Evolutionary conservation across 805 yeast genomes (phyloP).

Genomic region (Ascoidea asiatica): DNA sequence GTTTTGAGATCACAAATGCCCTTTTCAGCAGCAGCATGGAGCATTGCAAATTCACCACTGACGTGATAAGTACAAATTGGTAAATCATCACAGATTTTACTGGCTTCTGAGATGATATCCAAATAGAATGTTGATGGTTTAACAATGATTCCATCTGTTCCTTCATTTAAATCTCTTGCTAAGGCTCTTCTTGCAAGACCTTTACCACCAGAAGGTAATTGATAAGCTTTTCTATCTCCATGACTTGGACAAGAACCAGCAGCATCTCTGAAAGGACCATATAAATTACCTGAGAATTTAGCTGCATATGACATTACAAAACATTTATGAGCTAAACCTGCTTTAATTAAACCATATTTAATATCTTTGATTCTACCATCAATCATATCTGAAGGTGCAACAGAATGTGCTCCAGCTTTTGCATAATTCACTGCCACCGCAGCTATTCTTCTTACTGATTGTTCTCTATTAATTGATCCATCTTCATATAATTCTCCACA

Average conservation of each 20-base stretch:
- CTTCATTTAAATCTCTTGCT: constrained; percentile 75
- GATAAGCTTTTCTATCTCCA: constrained; percentile 90
- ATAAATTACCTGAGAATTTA: constrained; percentile 78
- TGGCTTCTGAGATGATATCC: constrained; percentile 82
- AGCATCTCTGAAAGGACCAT: constrained; percentile 97
- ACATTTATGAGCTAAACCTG: constrained; percentile 73
- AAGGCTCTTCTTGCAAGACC: constrained; percentile 93
- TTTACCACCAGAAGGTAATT: constrained; percentile 82
- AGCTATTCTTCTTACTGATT: constrained; percentile 71
- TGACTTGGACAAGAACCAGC: constrained; percentile 83
- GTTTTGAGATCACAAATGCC: constrained; percentile 77
- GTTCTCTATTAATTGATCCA: constrained; percentile 67
- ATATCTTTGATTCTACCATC: constrained; percentile 90
- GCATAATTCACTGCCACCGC: constrained; percentile 95
- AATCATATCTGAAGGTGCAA: constrained; percentile 96
- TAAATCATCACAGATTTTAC: constrained; percentile 64
- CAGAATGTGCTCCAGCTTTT: constrained; percentile 87
- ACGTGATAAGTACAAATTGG: constrained; percentile 96
- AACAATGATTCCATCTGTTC: constrained; percentile 90
- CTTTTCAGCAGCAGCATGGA: constrained; percentile 96
- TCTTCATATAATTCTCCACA: constrained; percentile 86
- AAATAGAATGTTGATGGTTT: constrained; percentile 94
- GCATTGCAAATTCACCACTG: constrained; percentile 94
- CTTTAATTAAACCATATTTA: constrained; percentile 69
- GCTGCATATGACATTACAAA: constrained; percentile 92